Conservation (phyloP, 129 eudicot genomes). For the Flaveria ramosissima region DNA sequence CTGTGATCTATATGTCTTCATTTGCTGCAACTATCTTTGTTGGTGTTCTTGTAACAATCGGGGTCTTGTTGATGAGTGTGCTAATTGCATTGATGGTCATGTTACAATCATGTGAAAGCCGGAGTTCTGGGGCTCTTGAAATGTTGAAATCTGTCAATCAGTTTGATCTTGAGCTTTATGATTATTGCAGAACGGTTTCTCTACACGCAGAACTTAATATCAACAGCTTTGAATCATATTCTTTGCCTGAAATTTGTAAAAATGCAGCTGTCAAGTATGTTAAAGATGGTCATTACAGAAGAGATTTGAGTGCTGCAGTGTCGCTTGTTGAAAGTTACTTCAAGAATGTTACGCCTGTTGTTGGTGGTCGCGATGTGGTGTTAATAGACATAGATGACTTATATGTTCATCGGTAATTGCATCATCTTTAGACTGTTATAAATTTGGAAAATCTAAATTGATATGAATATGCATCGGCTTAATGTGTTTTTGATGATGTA, state of each 20-base stretch:
- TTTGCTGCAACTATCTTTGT: constrained; percentile 55
- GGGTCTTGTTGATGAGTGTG: constrained; percentile 42
- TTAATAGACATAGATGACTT: constrained; percentile 57
- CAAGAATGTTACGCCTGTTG: constrained; percentile 27
- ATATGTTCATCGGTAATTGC: constrained; percentile 32
- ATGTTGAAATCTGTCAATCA: constrained; percentile 23
- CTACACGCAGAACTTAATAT: constrained; percentile 50
- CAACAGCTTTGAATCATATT: constrained; percentile 35
- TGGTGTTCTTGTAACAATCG: constrained; percentile 46
- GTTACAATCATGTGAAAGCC: constrained; percentile 52
- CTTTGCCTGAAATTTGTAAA: constrained; percentile 46
- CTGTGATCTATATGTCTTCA: constrained; percentile 57
- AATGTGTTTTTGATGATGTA: constrained; percentile 20
- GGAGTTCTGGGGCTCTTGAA: constrained; percentile 41
- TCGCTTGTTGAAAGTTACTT: constrained; percentile 41
- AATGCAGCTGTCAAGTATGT: constrained; percentile 37
- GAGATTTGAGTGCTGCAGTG: constrained; percentile 37
- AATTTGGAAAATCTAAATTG: not conserved
- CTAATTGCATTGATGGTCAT: constrained; percentile 49
- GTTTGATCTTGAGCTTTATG: constrained; percentile 13
- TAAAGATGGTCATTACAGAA: constrained; percentile 49
- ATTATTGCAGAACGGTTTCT: constrained; percentile 40
- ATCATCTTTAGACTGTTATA: not conserved
- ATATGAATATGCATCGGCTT: not conserved
- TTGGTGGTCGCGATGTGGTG: constrained; percentile 44